Base-by-base conservation (phyloP, 805 yeast genomes). In the Lachancea meyersii region DNA sequence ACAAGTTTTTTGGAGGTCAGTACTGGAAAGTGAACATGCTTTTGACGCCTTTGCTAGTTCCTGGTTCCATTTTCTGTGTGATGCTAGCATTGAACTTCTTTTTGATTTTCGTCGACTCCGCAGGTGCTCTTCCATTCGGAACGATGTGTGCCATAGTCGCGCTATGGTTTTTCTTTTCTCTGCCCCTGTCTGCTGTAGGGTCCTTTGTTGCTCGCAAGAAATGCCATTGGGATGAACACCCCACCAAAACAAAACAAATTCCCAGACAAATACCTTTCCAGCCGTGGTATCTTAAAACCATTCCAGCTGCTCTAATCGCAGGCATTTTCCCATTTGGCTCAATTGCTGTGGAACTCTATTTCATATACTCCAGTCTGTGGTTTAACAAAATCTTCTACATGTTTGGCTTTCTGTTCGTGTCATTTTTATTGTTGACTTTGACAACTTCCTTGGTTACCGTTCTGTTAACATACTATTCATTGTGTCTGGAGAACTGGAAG, bases 241-340 rank as follows among this genome's bases (percentile, higher is more conserved):
- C 97, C 10, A 94, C 88, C 24, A 80, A 86, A 56, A 88, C 95
- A 16, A 91, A 88, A 64, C 97, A 91, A 68, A 91, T 93, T 52
- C 95, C 96, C 48, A 79, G 98, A 65, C 97, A 93, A 68, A 85
- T 93, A 46, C 98, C 98, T 31, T 73, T 74, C 14, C 96, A 88
- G 65, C 95, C 95, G 35, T 77, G 86, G 77, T 87, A 84, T 58
- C 72, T 87, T 55, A 77, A 76, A 57, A 76, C 86, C 3, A 48
- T 75, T 14, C 81, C 87, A 19, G 74, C 82, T 42, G 69, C 88
- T 55, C 59, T 86, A 32, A 72, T 86, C 48, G 84, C 94, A 1
- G 97, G 97, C 47, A 76, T 91, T 46, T 81, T 91, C 74, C 97
- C 97, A 57, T 88, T 91, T 60, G 95, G 96, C 8, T 82, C 96